Evolutionary conservation across 192 early-diverging fungal species (phyloP).

Genomic region (Geranomyces michiganensis): DNA sequence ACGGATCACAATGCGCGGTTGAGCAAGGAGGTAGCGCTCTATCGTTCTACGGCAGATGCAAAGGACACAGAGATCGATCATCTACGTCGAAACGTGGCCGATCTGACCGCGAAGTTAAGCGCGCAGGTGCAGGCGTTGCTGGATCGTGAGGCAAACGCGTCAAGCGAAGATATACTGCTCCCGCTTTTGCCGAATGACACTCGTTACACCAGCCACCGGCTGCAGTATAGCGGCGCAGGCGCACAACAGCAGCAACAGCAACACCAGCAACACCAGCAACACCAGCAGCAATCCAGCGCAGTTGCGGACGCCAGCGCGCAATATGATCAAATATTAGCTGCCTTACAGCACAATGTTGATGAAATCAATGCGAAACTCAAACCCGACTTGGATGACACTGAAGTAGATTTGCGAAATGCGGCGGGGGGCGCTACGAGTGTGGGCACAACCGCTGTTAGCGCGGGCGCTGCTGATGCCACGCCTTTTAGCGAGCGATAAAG

Average conservation of each 20-base stretch:
- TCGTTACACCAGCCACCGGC: not conserved
- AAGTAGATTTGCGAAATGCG: too few relatives aligned
- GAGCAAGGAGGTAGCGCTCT: slow-evolving; percentile 44
- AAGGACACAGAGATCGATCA: slow-evolving; percentile 42
- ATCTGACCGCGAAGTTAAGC: slow-evolving; percentile 30
- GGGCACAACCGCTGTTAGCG: too few relatives aligned
- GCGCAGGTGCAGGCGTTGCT: slow-evolving; percentile 39
- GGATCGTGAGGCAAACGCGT: slow-evolving; percentile 9
- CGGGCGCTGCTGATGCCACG: too few relatives aligned
- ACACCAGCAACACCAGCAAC: not conserved
- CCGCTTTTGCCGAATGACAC: not conserved
- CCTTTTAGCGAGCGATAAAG: too few relatives aligned
- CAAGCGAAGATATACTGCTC: not conserved
- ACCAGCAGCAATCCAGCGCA: not conserved
- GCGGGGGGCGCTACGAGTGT: too few relatives aligned
- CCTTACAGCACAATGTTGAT: slow-evolving; percentile 10
- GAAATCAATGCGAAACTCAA: slow-evolving; percentile 5
- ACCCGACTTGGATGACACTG: not conserved
- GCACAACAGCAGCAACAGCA: not conserved
- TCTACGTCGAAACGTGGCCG: slow-evolving; percentile 28
- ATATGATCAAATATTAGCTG: not conserved
- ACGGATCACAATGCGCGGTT: slow-evolving; percentile 42
- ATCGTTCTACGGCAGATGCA: slow-evolving; percentile 22
- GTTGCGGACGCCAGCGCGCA: not conserved
- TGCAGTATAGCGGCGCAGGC: not conserved